Base-by-base conservation (phyloP, 2,329 filamentous ascomycete genomes). In the Aspergillus alliaceus region DNA sequence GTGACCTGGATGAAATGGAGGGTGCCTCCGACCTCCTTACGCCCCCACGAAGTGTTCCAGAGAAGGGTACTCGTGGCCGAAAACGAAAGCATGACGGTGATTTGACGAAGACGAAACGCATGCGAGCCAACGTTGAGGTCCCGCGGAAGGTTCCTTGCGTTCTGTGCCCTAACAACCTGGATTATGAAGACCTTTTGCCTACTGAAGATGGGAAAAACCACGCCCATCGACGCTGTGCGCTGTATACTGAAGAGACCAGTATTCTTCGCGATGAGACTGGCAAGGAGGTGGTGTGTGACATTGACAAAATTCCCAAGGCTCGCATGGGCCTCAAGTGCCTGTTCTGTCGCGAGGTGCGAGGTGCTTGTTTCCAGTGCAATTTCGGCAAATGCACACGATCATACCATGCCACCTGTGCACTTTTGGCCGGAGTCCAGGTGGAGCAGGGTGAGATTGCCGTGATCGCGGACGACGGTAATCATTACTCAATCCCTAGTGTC, bases 341-440 rank as follows among this genome's bases (percentile, higher is more conserved):
- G 60, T 96, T 91, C 77, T 99, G 95, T 71, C 90, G 93, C 32
- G 96, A 92, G 31, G 96, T 95, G 74, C 90, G 90, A 56, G 95
- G 95, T n/a, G 91, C 91, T 15, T 97, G 93, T 76, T 96, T 99
- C 77, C 93, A 98, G 74, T 99, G 95, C 75, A 96, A 91, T 1
- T 89, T 91, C 65, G 93, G 93, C 79, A 98, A 96, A 73, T 99
- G 95, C 68, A 89, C 91, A 4, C 84, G 95, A 62, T 89, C 93
- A 8, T 99, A 97, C 75, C 95, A 99, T 72, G 90, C 93, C 15
- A 98, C 93, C 1, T 99, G 95, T 72, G 95, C 95, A 2, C 89
- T 92, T 7, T 88, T 93, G 22, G 93, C 93, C 34, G 95, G 95
- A 56, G 92, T 97, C 2, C 90, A 96, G 70, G 87, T 97, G 49